Evolutionary conservation across 768 basidiomycete species (phyloP).

Genomic region (Lactarius indigo): DNA sequence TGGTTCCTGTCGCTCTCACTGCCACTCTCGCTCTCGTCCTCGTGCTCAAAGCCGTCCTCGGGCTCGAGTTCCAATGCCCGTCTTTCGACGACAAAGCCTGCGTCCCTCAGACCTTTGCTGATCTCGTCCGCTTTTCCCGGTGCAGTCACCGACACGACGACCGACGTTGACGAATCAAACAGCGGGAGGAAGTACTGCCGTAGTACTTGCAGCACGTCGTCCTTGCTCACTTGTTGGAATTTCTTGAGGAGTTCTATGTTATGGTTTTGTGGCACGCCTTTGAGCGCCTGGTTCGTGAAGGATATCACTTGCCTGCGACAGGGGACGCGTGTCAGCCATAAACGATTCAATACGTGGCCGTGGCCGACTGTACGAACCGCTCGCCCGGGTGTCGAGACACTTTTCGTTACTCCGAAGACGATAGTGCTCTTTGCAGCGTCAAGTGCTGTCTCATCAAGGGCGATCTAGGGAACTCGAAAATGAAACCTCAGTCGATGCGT

Average conservation of each 20-base stretch:
- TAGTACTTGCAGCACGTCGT: constrained; percentile 68
- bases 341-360: not conserved
- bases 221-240: constrained; percentile 75
- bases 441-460: constrained; percentile 72
- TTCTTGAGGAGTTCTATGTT: constrained; percentile 74
- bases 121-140: constrained; percentile 77
- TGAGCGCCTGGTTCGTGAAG: constrained; percentile 89
- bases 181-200: constrained; percentile 77
- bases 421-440: constrained; percentile 92
- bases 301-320: constrained; percentile 67
- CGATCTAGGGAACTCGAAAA: constrained; percentile 49
- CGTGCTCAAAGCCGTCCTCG: constrained; percentile 42
- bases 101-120: constrained; percentile 51
- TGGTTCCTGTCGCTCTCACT: constrained; percentile 27
- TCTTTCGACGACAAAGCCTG: constrained; percentile 80
- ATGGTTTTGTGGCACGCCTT: constrained; percentile 70
- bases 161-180: constrained; percentile 72
- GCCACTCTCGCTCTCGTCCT: constrained; percentile 35
- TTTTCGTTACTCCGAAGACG: constrained; percentile 76
- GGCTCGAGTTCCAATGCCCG: constrained; percentile 61
- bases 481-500: not conserved
- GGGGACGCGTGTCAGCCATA: not conserved
- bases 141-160: constrained; percentile 79
- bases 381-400: constrained; percentile 79
- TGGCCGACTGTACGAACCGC: constrained; percentile 55